phyloP scores from a whole-genome alignment of 345 rosid genomes.

The Eucalyptus pumila region DNA sequence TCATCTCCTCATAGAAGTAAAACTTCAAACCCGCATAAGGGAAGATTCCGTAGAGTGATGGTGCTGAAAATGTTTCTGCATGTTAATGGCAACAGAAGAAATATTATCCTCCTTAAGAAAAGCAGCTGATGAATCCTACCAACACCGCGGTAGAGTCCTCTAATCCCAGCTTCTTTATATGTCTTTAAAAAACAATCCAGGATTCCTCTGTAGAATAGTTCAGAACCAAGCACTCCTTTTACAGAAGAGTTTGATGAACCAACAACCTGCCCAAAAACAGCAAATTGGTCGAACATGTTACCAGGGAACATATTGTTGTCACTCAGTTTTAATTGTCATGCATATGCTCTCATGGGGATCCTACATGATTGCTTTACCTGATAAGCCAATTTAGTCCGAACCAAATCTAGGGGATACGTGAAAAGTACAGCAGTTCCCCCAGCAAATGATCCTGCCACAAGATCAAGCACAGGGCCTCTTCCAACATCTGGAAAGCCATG shows the following conservation, averaged over 20 bases:
- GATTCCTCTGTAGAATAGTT: conserved; percentile 58
- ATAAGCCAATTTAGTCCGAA: conserved; percentile 82
- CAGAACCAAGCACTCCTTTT: conserved; percentile 16
- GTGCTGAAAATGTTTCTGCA: conserved; percentile 32
- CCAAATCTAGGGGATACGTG: conserved; percentile 89
- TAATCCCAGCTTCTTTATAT: conserved; percentile 50
- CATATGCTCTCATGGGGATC: background rate
- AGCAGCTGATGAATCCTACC: conserved; percentile 33
- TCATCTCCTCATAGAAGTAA: conserved; percentile 96
- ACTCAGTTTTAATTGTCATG: background rate
- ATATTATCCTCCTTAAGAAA: background rate
- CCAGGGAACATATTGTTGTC: background rate
- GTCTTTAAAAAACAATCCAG: conserved; percentile 75
- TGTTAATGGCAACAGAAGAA: background rate
- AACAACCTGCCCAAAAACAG: conserved; percentile 44
- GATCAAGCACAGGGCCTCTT: conserved; percentile 87
- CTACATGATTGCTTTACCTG: conserved; percentile 38
- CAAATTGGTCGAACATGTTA: background rate
- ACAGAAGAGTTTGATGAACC: conserved; percentile 32
- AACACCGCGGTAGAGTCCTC: conserved; percentile 91
- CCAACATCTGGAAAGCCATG: conserved; percentile 35
- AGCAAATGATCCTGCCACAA: conserved; percentile 84
- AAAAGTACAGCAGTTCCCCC: conserved; percentile 90
- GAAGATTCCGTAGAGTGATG: conserved; percentile 88
- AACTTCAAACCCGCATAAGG: conserved; percentile 97